A percentile compares a stretch with the other conserved stretches of the same genome.
Evolutionary conservation across 345 rosid genomes (phyloP).

Genomic region (Trapa bicornis): DNA sequence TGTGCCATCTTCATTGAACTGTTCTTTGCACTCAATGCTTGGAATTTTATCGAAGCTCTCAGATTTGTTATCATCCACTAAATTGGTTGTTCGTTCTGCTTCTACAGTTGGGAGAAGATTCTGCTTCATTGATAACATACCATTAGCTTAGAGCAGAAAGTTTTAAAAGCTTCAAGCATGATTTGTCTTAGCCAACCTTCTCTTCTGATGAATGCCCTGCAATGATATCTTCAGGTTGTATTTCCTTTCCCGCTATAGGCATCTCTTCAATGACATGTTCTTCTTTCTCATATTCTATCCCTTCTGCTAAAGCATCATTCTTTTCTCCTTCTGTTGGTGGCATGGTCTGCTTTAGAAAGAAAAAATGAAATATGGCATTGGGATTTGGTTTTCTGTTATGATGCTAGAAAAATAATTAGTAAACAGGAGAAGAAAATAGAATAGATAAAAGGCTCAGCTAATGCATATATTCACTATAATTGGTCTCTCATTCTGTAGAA

Average conservation of each 20-base stretch:
- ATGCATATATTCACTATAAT: neutral
- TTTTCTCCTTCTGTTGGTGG: neutral
- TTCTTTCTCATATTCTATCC: too few species aligned
- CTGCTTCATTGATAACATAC: neutral
- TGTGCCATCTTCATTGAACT: neutral
- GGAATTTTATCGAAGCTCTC: neutral
- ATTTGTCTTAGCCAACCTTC: neutral
- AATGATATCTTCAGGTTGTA: conserved; percentile 1
- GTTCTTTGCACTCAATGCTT: neutral
- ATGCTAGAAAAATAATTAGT: neutral
- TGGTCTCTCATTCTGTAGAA: conserved; percentile 1
- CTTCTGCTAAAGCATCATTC: neutral
- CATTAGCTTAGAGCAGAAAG: neutral
- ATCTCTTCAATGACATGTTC: conserved; percentile 6
- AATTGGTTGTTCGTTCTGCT: neutral
- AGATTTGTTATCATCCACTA: neutral
- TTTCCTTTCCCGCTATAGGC: neutral
- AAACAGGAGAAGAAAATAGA: neutral
- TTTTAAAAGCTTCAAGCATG: neutral
- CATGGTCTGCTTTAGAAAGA: neutral
- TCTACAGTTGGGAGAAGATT: neutral
- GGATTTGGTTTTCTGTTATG: too few species aligned
- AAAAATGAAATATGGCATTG: neutral
- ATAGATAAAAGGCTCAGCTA: neutral
- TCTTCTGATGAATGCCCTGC: conserved; percentile 6